Base-by-base conservation (phyloP, 2,329 filamentous ascomycete species). In the Xylariaceae sp. region DNA sequence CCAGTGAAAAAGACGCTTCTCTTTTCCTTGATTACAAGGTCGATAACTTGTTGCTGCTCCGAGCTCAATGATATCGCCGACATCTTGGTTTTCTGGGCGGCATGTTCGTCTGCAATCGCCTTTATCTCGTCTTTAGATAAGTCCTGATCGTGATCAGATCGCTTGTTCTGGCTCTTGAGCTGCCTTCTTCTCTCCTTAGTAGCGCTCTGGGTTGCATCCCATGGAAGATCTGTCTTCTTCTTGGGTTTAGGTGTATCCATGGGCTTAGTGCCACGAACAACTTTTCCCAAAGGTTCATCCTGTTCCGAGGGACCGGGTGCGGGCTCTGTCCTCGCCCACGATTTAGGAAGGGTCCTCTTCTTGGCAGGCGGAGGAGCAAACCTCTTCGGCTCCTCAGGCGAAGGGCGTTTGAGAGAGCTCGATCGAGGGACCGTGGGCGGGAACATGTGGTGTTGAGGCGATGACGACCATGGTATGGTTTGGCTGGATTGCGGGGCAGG, bases 1-100 rank as follows among this genome's bases (percentile, higher is more conserved):
- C 93, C 93, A 1, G 93, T 98, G 64, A 98, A 98, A 70, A 98
- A 98, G 2, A 96, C 90, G 54, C 91, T 97, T 62, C 89, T 85
- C 44, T 78, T 78, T 49, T 87, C 71, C 17, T 93, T 78, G 7
- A 89, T 77, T 9, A 98, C 91, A 16, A 96, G 71, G 34, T 89
- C 81, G 43, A 94, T 71, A 9, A 98, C 89, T 44, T 87, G 81
- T 45, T 80, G 77, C 64, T 98, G 93, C 61, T 98, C 93, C 11
- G 85, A 78, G 60, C 88, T 96, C 28, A 98, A 72, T 42, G 84
- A 83, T 9, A 94, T 76, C 9, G 74, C 66, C 19, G 78, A 66
- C 42, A 78, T 63, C 57, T 64, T 59, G 42, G 64, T 47, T 37
- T 51, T 56, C 26, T 39, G 45, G 22, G 18, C 37, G 11, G 54